phyloP scores from a whole-genome alignment of 352 stramenopile species.

The Saprolegnia diclina region DNA sequence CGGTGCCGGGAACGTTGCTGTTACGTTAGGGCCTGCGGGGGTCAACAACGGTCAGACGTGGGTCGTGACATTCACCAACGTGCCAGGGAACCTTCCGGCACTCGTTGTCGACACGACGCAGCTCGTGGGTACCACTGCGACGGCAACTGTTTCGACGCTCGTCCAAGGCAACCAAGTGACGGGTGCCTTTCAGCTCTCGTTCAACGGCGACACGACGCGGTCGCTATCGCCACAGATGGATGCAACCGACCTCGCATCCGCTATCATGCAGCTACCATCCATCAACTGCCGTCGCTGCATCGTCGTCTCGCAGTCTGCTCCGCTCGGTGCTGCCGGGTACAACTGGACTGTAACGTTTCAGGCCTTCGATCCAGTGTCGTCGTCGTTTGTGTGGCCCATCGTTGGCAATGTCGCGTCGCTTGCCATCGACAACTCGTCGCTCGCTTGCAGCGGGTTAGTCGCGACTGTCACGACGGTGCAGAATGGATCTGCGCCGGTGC shows the following conservation, averaged over 20 bases:
- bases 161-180: constrained; percentile 15
- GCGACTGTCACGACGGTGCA: constrained; percentile 31
- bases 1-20: constrained; percentile 27
- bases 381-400: neutral
- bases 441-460: neutral
- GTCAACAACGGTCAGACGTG: constrained; percentile 25
- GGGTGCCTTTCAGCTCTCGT: constrained; percentile 3
- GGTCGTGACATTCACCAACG: constrained; percentile 25
- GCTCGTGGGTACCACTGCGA: constrained; percentile 13
- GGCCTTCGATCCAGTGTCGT: constrained; percentile 15
- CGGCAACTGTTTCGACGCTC: neutral
- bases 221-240: constrained; percentile 2
- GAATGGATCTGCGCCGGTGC: constrained; percentile 37
- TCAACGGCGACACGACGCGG: neutral
- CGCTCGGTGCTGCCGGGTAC: constrained; percentile 5
- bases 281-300: constrained; percentile 5
- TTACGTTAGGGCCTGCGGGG: neutral
- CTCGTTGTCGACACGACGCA: neutral
- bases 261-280: neutral
- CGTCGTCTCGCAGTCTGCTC: neutral
- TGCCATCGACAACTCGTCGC: constrained; percentile 12
- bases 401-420: constrained; percentile 25
- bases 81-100: constrained; percentile 1
- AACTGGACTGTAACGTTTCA: constrained; percentile 34
- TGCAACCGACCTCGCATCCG: neutral